Conservation (phyloP, 768 basidiomycete genomes). For the Wakefieldia striispora region DNA sequence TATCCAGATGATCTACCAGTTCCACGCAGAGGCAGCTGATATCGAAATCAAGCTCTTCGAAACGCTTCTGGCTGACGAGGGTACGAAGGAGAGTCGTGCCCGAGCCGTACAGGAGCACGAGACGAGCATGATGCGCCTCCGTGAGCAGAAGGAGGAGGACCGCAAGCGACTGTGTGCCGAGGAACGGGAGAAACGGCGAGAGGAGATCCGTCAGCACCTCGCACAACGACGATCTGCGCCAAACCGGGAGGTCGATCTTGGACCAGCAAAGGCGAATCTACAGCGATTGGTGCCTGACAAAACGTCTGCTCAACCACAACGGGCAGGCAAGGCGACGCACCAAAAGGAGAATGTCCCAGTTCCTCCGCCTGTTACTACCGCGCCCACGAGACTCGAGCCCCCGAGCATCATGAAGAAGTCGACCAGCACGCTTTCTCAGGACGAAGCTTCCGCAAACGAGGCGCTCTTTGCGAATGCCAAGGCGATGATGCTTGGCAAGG, state of each 20-base stretch:
- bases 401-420: conserved; percentile 26
- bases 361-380: conserved; percentile 1
- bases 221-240: conserved; percentile 19
- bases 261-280: conserved; percentile 11
- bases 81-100: conserved; percentile 31
- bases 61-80: conserved; percentile 21
- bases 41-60: conserved; percentile 32
- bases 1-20: conserved; percentile 35
- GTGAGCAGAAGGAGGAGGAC: conserved; percentile 32
- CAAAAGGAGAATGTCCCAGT: conserved; percentile 30
- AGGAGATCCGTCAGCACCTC: conserved; percentile 19
- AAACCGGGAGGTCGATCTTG: conserved; percentile 16
- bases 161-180: conserved; percentile 30
- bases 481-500: conserved; percentile 15
- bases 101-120: conserved; percentile 32
- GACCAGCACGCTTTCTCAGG: conserved; percentile 25
- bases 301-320: conserved; percentile 5
- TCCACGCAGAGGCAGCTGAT: conserved; percentile 29
- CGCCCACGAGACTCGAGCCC: conserved; percentile 18
- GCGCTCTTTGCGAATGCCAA: conserved; percentile 26
- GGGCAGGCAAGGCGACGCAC: conserved; percentile 13
- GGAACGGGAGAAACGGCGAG: conserved; percentile 27
- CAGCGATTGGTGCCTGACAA: conserved; percentile 15
- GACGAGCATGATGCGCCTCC: conserved; percentile 31
- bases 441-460: conserved; percentile 24